These are phyloP conservation scores for Xylaria bambusicola DNA, from an alignment of 495 filamentous ascomycete species.

Conservation along the genomic window DNA sequence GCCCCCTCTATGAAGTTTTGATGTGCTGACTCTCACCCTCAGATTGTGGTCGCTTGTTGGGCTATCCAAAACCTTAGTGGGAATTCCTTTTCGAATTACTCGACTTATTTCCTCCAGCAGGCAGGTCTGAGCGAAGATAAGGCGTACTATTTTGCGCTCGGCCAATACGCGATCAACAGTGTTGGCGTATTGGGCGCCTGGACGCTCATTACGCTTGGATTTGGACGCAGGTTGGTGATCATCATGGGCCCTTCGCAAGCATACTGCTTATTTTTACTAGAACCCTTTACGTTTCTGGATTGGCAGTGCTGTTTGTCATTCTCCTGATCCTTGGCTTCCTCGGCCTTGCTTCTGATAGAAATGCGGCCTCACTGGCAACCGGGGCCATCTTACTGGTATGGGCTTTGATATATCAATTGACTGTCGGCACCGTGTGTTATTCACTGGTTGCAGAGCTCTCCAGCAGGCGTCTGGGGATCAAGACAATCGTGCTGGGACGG, in stretches of 20 bases:
- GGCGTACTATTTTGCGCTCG: slow-evolving; percentile 70
- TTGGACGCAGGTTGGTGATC: slow-evolving; percentile 60
- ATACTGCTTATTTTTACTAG: slow-evolving; percentile 15
- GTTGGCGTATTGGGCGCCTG: slow-evolving; percentile 72
- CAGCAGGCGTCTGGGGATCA: slow-evolving; percentile 72
- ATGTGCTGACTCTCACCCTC: slow-evolving; percentile 18
- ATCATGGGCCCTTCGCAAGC: neutral
- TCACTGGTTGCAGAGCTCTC: slow-evolving; percentile 75
- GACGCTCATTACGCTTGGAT: slow-evolving; percentile 67
- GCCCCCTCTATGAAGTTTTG: neutral
- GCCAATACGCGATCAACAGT: slow-evolving; percentile 76
- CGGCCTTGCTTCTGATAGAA: slow-evolving; percentile 59
- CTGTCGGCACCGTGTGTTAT: slow-evolving; percentile 78
- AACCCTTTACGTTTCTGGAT: slow-evolving; percentile 68
- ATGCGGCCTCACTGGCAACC: slow-evolving; percentile 62
- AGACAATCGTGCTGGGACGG: slow-evolving; percentile 67
- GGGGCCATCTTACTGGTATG: slow-evolving; percentile 73
- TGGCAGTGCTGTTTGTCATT: slow-evolving; percentile 65
- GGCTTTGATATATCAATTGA: slow-evolving; percentile 72
- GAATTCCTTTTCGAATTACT: slow-evolving; percentile 79
- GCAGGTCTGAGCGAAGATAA: slow-evolving; percentile 62
- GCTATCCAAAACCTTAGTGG: slow-evolving; percentile 80
- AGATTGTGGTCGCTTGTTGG: slow-evolving; percentile 77
- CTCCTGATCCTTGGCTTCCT: slow-evolving; percentile 75
- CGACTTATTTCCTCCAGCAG: slow-evolving; percentile 74